phyloP scores from a whole-genome alignment of 1,284 basidiomycete species.

The Tilletiaria anomala region DNA sequence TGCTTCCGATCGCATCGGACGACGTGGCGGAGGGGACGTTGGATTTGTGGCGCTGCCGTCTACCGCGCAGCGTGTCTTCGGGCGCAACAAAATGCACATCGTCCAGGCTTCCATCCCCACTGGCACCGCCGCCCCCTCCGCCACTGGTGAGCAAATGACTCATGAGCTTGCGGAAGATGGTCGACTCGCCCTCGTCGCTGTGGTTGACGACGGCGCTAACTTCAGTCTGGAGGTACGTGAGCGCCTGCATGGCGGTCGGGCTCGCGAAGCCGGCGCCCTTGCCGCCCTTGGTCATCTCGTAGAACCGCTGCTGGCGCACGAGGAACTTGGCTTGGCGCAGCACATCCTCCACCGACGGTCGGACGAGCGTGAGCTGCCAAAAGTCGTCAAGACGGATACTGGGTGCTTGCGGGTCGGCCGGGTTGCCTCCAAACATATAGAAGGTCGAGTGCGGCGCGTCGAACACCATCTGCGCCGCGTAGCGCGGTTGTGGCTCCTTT shows the following conservation, averaged over 20 bases:
- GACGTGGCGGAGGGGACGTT: background rate
- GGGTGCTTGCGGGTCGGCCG: slow-evolving; percentile 9
- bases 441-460: slow-evolving; percentile 31
- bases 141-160: slow-evolving; percentile 17
- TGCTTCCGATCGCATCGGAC: background rate
- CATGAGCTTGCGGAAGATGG: slow-evolving; percentile 37
- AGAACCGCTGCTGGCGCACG: slow-evolving; percentile 35
- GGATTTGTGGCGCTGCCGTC: background rate
- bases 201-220: slow-evolving; percentile 37
- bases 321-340: slow-evolving; percentile 35
- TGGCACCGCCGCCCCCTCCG: background rate
- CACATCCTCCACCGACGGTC: slow-evolving; percentile 33
- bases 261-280: no score
- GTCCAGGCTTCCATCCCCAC: background rate
- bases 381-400: slow-evolving; percentile 31
- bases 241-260: no score
- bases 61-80: background rate
- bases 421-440: slow-evolving; percentile 40
- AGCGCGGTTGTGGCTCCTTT: slow-evolving; percentile 22
- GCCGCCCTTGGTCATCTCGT: slow-evolving; percentile 19
- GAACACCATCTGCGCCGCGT: slow-evolving; percentile 35
- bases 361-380: slow-evolving; percentile 32
- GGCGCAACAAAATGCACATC: background rate
- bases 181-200: slow-evolving; percentile 25
- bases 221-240: slow-evolving; percentile 38